These are phyloP conservation scores for Cutaneotrichosporon sp. DNA, from an alignment of 1,284 basidiomycete species.

Conservation along the genomic window DNA sequence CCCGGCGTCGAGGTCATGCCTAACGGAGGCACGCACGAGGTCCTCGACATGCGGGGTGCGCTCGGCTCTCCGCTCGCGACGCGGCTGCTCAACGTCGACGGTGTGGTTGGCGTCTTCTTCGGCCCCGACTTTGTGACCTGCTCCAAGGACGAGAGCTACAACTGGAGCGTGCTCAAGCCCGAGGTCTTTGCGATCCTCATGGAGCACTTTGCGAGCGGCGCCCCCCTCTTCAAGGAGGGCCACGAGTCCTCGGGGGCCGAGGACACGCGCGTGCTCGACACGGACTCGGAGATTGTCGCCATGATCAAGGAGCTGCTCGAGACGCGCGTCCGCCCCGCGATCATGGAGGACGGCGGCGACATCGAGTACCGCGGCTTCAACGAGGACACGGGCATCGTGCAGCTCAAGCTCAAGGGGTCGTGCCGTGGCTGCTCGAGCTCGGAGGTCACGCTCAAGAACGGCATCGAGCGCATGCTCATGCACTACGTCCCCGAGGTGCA, in stretches of 20 bases:
- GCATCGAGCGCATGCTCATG: slow-evolving; percentile 98
- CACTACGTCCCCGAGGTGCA: slow-evolving; percentile 99
- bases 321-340: slow-evolving; percentile 90
- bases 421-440: slow-evolving; percentile 92
- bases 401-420: slow-evolving; percentile 91
- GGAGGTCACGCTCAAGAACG: slow-evolving; percentile 91
- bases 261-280: slow-evolving; percentile 94
- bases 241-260: slow-evolving; percentile 80
- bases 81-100: slow-evolving; percentile 88
- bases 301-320: slow-evolving; percentile 99
- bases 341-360: slow-evolving; percentile 68
- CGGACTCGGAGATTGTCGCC: slow-evolving; percentile 94
- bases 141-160: slow-evolving; percentile 81
- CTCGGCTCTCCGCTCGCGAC: slow-evolving; percentile 87
- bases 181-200: slow-evolving; percentile 97
- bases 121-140: slow-evolving; percentile 98
- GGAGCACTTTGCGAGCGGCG: slow-evolving; percentile 93
- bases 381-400: slow-evolving; percentile 59
- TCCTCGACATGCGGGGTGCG: slow-evolving; percentile 82
- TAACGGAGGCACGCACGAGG: slow-evolving; percentile 81
- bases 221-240: slow-evolving; percentile 71
- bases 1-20: slow-evolving; percentile 88
- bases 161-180: slow-evolving; percentile 93
- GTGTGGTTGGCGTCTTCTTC: slow-evolving; percentile 86
- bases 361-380: slow-evolving; percentile 60